Conservation (phyloP, 495 filamentous ascomycete genomes). For the Talaromyces nanjingensis region DNA sequence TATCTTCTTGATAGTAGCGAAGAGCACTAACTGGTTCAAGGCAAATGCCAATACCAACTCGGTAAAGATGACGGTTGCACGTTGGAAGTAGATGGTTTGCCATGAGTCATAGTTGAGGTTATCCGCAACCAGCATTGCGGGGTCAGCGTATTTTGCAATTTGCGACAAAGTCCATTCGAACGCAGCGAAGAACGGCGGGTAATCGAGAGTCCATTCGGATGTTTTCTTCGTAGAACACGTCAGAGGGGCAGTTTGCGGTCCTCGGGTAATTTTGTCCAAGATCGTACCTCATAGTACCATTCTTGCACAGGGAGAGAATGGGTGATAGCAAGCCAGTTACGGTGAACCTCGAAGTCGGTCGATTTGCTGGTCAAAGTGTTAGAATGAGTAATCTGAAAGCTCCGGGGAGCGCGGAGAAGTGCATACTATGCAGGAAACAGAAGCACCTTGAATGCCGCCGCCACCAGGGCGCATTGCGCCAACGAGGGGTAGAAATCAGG, state of each 20-base stretch:
- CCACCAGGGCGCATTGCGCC: constrained; percentile 78
- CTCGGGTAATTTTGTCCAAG: neutral
- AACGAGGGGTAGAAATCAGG: constrained; percentile 76
- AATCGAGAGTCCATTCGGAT: constrained; percentile 98
- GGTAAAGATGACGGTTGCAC: constrained; percentile 76
- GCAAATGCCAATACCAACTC: constrained; percentile 81
- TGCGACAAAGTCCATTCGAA: constrained; percentile 95
- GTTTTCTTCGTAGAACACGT: constrained; percentile 50
- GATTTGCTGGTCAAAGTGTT: constrained; percentile 62
- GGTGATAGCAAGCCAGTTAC: constrained; percentile 95
- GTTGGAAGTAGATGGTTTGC: constrained; percentile 90
- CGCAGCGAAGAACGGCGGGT: constrained; percentile 93
- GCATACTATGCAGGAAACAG: constrained; percentile 95
- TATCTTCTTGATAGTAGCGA: neutral
- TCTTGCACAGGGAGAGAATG: constrained; percentile 78
- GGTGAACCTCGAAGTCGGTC: constrained; percentile 98
- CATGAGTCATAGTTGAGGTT: constrained; percentile 81
- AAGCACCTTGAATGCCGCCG: constrained; percentile 85
- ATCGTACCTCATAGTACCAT: constrained; percentile 83
- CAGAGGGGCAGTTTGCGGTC: constrained; percentile 5
- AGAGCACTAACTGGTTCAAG: constrained; percentile 57
- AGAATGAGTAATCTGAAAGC: constrained; percentile 1
- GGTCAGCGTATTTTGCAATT: constrained; percentile 66
- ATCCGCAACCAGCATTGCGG: constrained; percentile 73
- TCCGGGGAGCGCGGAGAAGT: neutral